Percentiles rank a stretch among this genome's conserved stretches.
These are phyloP conservation scores for Aspergillus thermomutatus DNA, from an alignment of 2,329 filamentous ascomycete genomes.

Conservation along the genomic window DNA sequence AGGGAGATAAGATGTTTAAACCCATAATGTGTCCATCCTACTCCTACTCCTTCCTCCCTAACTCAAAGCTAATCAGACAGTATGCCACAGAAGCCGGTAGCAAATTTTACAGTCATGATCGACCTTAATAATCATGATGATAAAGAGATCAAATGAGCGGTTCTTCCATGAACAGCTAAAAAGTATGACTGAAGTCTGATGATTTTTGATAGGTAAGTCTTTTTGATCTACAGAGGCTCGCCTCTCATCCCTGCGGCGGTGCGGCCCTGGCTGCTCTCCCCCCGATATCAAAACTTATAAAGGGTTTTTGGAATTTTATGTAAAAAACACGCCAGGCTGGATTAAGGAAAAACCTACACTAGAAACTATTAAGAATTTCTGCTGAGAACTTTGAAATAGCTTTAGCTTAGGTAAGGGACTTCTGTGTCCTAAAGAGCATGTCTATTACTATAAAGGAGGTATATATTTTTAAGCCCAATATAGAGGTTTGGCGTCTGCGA, in stretches of 20 bases:
- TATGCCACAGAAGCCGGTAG: too few relatives aligned
- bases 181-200: neutral
- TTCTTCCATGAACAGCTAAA: neutral
- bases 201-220: neutral
- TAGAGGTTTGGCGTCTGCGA: too few relatives aligned
- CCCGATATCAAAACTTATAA: neutral
- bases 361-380: neutral
- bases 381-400: neutral
- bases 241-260: neutral
- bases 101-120: neutral
- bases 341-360: conserved; percentile 1
- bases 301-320: neutral
- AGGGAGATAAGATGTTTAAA: too few relatives aligned
- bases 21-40: too few relatives aligned
- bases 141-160: conserved; percentile 1
- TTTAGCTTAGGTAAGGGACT: neutral
- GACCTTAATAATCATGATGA: conserved; percentile 3
- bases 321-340: neutral
- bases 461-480: too few relatives aligned
- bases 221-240: neutral
- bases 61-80: too few relatives aligned
- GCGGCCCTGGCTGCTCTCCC: too few relatives aligned
- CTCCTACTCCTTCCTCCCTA: too few relatives aligned
- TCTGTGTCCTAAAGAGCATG: neutral
- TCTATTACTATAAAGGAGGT: conserved; percentile 1